Evolutionary conservation across 305 asterid genomes (phyloP).

Genomic region (Andrographis paniculata): DNA sequence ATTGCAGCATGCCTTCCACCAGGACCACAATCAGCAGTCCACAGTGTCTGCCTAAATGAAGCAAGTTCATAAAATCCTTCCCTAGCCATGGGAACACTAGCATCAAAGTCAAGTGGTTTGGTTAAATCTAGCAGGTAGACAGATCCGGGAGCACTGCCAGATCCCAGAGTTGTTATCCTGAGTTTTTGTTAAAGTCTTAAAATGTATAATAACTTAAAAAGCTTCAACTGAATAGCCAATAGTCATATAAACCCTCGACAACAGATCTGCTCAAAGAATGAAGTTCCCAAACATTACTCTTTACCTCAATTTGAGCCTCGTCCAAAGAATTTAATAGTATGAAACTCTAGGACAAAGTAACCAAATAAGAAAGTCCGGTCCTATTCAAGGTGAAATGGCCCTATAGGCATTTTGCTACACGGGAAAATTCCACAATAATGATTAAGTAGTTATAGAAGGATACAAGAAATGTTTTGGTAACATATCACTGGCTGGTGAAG

Average conservation of each 20-base stretch:
- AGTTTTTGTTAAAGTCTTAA: constrained; percentile 37
- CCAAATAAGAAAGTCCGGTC: background rate
- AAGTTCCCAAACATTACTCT: constrained; percentile 7
- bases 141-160: constrained; percentile 60
- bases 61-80: constrained; percentile 31
- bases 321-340: background rate
- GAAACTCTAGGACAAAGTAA: constrained; percentile 1
- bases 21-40: constrained; percentile 69
- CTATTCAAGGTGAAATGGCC: constrained; percentile 7
- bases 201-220: constrained; percentile 13
- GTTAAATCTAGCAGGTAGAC: constrained; percentile 59
- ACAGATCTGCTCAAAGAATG: no score
- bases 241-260: no score
- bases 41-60: constrained; percentile 51
- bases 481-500: constrained; percentile 25
- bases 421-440: constrained; percentile 10
- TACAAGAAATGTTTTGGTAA: constrained; percentile 50
- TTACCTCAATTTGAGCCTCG: constrained; percentile 12
- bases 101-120: constrained; percentile 39
- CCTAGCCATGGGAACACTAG: constrained; percentile 18
- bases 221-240: constrained; percentile 8
- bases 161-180: constrained; percentile 82
- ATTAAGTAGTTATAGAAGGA: constrained; percentile 37
- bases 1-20: constrained; percentile 50
- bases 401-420: background rate